phyloP scores from a whole-genome alignment of 257 asterid species.

The Petunia secreta region DNA sequence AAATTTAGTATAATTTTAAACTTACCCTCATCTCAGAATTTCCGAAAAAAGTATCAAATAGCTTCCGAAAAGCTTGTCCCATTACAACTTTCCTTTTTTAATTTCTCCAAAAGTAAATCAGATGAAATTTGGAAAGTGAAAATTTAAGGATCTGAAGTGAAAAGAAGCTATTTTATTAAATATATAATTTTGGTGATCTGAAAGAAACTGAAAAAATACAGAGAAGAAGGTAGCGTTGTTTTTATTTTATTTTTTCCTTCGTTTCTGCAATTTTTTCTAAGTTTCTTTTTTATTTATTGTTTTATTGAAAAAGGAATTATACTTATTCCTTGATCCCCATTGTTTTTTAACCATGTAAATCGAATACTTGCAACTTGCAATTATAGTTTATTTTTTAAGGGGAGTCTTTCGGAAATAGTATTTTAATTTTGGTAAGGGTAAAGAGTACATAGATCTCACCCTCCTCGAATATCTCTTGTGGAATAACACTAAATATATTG shows the following conservation, averaged over 20 bases:
- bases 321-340: neutral
- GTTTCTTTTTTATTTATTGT: neutral
- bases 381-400: neutral
- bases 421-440: too few species aligned
- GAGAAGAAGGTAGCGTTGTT: conserved; percentile 5
- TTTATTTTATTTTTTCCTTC: neutral
- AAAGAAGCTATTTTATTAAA: neutral
- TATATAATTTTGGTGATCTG: neutral
- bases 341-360: neutral
- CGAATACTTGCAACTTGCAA: neutral
- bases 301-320: neutral
- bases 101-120: conserved; percentile 16
- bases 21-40: conserved; percentile 97
- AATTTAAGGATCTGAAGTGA: neutral
- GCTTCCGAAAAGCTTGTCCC: conserved; percentile 99
- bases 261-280: neutral
- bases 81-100: conserved; percentile 32
- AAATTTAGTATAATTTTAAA: too few species aligned
- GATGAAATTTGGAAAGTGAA: conserved; percentile 24
- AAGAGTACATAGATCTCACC: too few species aligned
- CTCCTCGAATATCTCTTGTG: too few species aligned
- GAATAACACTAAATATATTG: too few species aligned
- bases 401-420: too few species aligned
- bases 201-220: neutral
- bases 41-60: conserved; percentile 95